These are phyloP conservation scores for Chaetomium strumarium DNA, from an alignment of 2,329 filamentous ascomycete genomes.

Conservation along the genomic window DNA sequence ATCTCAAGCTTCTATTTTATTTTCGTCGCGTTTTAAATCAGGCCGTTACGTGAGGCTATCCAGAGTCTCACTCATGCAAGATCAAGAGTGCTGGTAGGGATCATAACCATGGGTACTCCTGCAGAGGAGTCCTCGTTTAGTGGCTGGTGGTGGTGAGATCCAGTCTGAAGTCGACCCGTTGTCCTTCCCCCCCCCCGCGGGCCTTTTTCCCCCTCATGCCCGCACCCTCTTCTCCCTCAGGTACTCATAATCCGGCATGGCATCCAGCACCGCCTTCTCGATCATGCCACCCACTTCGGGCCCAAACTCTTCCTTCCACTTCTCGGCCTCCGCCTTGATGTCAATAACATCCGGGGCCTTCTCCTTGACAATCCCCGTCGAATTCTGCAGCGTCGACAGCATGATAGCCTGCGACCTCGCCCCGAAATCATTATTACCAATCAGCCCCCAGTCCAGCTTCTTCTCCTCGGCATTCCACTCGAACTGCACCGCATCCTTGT, in stretches of 20 bases:
- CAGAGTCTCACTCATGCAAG: too few species aligned
- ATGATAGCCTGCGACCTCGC: neutral
- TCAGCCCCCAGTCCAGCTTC: neutral
- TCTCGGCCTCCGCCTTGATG: conserved; percentile 5
- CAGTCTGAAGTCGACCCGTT: too few species aligned
- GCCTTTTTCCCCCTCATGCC: neutral
- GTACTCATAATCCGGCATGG: conserved; percentile 13
- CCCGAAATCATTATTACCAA: too few species aligned
- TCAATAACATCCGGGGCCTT: conserved; percentile 5
- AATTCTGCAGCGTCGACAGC: conserved; percentile 1
- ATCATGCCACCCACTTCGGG: conserved; percentile 1
- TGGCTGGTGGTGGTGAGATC: too few species aligned
- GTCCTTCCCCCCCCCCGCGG: too few species aligned
- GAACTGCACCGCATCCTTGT: neutral
- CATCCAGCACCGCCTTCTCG: conserved; percentile 2
- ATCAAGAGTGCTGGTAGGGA: too few species aligned
- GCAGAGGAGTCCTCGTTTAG: too few species aligned
- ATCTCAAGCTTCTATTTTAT: too few species aligned
- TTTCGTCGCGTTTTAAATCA: too few species aligned
- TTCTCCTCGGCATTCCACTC: neutral
- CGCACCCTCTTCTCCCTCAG: conserved; percentile 4
- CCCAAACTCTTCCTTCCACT: conserved; percentile 15
- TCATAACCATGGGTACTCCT: too few species aligned
- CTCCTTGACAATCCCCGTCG: conserved; percentile 6
- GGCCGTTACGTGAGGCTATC: too few species aligned